Evolutionary conservation across 1,284 basidiomycete genomes (phyloP).

Genomic region (Ustilago xerochloae): DNA sequence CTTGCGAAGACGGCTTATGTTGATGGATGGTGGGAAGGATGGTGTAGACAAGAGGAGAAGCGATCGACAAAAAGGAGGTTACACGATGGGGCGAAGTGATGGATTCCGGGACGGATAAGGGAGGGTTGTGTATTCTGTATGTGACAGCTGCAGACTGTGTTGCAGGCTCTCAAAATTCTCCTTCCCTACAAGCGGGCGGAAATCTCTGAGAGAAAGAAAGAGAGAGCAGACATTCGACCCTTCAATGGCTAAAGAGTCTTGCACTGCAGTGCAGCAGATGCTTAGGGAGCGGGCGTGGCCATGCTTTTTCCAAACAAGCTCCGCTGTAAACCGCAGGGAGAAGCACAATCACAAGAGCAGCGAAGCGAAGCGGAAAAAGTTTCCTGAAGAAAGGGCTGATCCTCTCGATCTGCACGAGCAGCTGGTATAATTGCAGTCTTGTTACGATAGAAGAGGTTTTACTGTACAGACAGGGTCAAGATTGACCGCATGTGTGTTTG

Average conservation of each 20-base stretch:
- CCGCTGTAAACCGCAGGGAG: neutral
- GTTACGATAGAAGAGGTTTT: neutral
- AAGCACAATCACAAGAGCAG: no score
- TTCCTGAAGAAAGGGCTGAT: neutral
- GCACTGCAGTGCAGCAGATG: no score
- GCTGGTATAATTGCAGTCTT: neutral
- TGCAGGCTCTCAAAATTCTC: no score
- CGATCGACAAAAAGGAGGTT: neutral
- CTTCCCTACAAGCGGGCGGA: no score
- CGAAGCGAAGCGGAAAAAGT: neutral
- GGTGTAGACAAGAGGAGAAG: slow-evolving; percentile 3
- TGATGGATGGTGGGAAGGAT: slow-evolving; percentile 3
- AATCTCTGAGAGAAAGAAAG: neutral
- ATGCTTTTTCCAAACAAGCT: neutral
- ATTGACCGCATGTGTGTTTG: slow-evolving; percentile 1
- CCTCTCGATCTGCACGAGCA: slow-evolving; percentile 3
- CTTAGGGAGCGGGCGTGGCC: neutral
- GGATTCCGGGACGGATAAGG: neutral
- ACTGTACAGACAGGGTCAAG: neutral
- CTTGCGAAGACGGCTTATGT: slow-evolving; percentile 10
- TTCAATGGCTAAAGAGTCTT: slow-evolving; percentile 4
- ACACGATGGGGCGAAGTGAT: neutral
- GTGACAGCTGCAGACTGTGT: slow-evolving; percentile 1
- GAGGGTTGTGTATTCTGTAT: neutral
- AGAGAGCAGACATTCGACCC: neutral